Evolutionary conservation across 768 basidiomycete genomes (phyloP), one percentile per base, ranked within the genome.

Genomic region (Tulasnella sp.): DNA sequence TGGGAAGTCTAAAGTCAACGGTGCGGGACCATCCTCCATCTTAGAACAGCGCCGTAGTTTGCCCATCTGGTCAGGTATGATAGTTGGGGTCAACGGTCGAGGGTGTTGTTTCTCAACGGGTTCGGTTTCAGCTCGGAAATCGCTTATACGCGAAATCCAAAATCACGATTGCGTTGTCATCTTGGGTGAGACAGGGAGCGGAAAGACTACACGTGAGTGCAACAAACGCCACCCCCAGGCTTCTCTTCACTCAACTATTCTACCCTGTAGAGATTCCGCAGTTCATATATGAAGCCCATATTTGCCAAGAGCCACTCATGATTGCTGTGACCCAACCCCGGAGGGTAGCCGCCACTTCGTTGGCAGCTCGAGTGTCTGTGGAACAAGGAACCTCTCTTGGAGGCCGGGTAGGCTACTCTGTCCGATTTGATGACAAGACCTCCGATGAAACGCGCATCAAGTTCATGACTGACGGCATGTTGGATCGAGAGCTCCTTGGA

Each of bases 381-480:
- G 98, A 99, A 87, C 93, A 93, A 83, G 91, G 91, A 37, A 88
- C 89, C 6, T 83, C 89, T 0, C 85, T 98, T 2, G 98, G 98
- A 72, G 87, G 89, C 8, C 86, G 92, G 37, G 95, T 99, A 58
- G 97, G 98, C 7, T 99, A 99, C 86, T 92, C 96, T 1, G 96
- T 99, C 54, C 94, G 98, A 20, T 99, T 99, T 86, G 96, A 99
- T 85, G 97, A 99, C 84, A 87, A 90, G 28, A 90, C 89, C 18
- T 88, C 91, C 14, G 84, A 89, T 0, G 87, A 90, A 2, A 99
- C 98, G 4, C 90, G 92, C 74, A 94, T 99, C 86, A 99, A 98
- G 87, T 99, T 96, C 84, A 89, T 98, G 86, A 99, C 97, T 79
- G 98, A 99, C 83, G 98, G 98, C 82, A 98, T 99, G 94, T 92